These are phyloP conservation scores for Chernovozyma aurita DNA, from an alignment of 1,139 yeast species.

Conservation along the genomic window DNA sequence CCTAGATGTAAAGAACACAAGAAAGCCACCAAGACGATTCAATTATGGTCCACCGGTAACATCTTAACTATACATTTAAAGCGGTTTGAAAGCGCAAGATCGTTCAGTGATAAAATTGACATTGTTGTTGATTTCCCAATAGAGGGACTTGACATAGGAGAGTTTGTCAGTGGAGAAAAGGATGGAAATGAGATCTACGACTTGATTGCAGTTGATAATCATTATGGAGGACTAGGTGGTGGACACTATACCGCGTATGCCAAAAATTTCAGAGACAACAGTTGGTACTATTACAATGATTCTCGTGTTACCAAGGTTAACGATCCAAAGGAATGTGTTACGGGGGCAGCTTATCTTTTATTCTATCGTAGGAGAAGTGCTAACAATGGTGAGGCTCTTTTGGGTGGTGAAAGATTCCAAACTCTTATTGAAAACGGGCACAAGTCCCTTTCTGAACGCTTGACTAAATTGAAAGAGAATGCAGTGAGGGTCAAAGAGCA, in stretches of 20 bases:
- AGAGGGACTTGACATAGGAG: conserved; percentile 68
- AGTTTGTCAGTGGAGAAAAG: conserved; percentile 40
- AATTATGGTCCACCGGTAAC: conserved; percentile 90
- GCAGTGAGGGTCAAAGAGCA: conserved; percentile 14
- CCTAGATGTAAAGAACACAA: conserved; percentile 85
- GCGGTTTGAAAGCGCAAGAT: conserved; percentile 80
- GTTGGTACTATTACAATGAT: conserved; percentile 93
- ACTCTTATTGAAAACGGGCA: conserved; percentile 23
- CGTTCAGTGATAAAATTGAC: conserved; percentile 86
- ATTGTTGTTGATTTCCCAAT: conserved; percentile 85
- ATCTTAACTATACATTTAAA: conserved; percentile 85
- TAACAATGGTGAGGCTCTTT: conserved; percentile 11
- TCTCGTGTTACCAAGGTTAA: conserved; percentile 61
- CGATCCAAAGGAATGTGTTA: conserved; percentile 59
- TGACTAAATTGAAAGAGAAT: conserved; percentile 12
- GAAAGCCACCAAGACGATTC: conserved; percentile 87
- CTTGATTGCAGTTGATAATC: conserved; percentile 89
- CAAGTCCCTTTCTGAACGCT: conserved; percentile 12
- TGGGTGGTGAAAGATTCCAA: conserved; percentile 35
- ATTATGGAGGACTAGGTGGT: conserved; percentile 94
- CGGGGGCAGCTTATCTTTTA: conserved; percentile 81
- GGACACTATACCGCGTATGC: conserved; percentile 95
- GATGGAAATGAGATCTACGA: conserved; percentile 55
- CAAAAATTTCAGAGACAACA: conserved; percentile 67
- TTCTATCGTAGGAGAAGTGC: conserved; percentile 67